Base-by-base conservation (phyloP, 805 yeast genomes). In the Yarrowia phangngaensis region DNA sequence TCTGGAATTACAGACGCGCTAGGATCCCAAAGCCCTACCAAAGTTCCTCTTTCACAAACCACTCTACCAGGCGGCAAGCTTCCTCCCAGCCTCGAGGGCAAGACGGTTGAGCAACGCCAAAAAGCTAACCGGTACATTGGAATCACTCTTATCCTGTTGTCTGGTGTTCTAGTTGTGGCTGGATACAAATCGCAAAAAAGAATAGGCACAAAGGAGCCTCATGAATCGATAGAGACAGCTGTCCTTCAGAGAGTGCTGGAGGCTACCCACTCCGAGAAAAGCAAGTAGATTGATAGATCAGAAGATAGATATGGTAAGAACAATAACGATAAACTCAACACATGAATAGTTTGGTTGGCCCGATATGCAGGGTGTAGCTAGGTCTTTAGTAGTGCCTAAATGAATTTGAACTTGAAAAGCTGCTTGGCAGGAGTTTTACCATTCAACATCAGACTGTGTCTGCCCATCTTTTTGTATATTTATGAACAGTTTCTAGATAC, bases 101-200 rank as follows among this genome's bases (percentile, higher is more conserved):
- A 38, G 26, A 38, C 45, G 2, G 19, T 32, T 9, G 45, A 26
- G 11, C 45, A 38, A 32, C 32, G 45, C 2, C 45, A 38, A 8
- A 38, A 24, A 20, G 45, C 45, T 19, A 38, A 38, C 8, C 32
- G 45, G n/a, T 38, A 22, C 19, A 38, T 38, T n/a, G 45, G 45
- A n/a, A 38, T 38, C 19, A 27, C 45, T 4, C 32, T 38, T 31
- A 38, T 38, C 14, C 19, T 38, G 9, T 17, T 38, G 12, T 12
- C 45, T 9, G 45, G 45, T 4, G 24, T 38, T 27, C 24, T 38
- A 19, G 6, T 38, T 5, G 17, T 38, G 2, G 45, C 45, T 1
- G 45, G 45, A 1, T 38, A 38, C 32, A 38, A 38, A 11, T 38
- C 45, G 32, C 45, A 38, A 20, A 19, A 27, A 7, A 19, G 45